Base-by-base conservation (phyloP, 805 yeast genomes). In the Candida sonorensis region DNA sequence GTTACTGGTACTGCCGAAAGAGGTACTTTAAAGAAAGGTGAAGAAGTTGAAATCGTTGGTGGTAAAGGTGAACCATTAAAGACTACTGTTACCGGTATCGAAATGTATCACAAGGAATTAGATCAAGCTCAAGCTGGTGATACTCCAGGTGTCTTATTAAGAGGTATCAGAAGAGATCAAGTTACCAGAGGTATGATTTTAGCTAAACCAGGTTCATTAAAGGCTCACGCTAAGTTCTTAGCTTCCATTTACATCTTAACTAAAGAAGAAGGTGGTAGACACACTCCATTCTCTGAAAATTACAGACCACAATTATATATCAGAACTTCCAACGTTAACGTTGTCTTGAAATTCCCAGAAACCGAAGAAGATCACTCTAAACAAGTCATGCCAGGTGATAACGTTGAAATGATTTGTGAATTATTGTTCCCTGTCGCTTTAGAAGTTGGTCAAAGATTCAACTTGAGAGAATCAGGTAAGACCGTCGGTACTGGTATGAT, bases 231-330 rank as follows among this genome's bases (percentile, higher is more conserved):
- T 62, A 87, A 85, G 72, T 77, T 90, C 73, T 74, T 92, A 59
- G 88, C 96, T 42, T 90, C 97, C 31, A 67, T 90, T 58, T 92
- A 92, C 67, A 77, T 90, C 45, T 74, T 92, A 61, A 75, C 94
- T 59, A 82, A 86, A 66, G 97, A 92, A 58, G 98, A 92, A 71
- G 98, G 98, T 76, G 98, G 98, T 56, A 90, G 98, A 71, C 95
- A 86, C 73, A 83, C 95, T 44, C 94, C 95, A 46, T 92, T 92
- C 64, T 90, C 90, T 57, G 86, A 82, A 66, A 82, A 87, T 77
- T 92, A 88, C 80, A 85, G 94, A 73, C 98, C 98, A 41, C 98
- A 92, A 69, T 74, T 90, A 75, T 92, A 82, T 67, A 75, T 92
- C 58, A 84, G 97, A 70, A 88, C 98, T 46, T 85, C 95, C 45